Evolutionary conservation across 108 stramenopile genomes (phyloP), one percentile per base, ranked within the genome.

Genomic region (Nitzschia palea): DNA sequence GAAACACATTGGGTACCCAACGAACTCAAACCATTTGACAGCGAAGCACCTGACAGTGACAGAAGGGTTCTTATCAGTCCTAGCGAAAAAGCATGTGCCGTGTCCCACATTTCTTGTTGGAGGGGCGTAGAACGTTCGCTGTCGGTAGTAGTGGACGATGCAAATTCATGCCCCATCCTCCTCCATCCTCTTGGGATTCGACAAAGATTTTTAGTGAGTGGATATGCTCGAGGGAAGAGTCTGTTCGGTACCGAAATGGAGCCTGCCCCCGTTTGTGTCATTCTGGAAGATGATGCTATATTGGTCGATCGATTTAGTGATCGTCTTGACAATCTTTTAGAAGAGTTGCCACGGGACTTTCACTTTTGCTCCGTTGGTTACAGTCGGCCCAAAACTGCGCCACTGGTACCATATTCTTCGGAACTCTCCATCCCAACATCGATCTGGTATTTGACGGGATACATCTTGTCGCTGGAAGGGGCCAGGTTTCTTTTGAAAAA

Each of bases 351-450:
- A 8, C 78, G 92, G 22, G 92, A 93, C 61, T 93, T 93, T 50
- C 92, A 93, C 58, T 90, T 90, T 65, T 93, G 92, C 40, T 87
- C 86, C 22, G 47, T 93, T 4, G 92, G 92, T 14, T 93, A 93
- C 70, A 77, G 86, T 55, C 84, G 86, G 26, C 92, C 92, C 27
- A 90, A 82, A 55, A 76, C 75, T 22, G 92, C 92, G n/a, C 92
- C 92, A 23, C 80, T 93, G 10, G 64, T 90, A n/a, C 79, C 86
- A 14, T 90, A 71, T 68, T 86, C 81, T 25, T 44, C 70, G 23
- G 74, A 84, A 29, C 28, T 90, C 34, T 80, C 85, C 10, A 86
- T 93, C 50, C 92, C 92, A 14, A 84, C 89, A 1, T 79, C 74
- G 59, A 56, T 88, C 12, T 93, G 85, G 84, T 93, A 93, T 61